A percentile compares a stretch with the other conserved stretches of the same genome.
Conservation (phyloP, 192 early-diverging fungal species). For the Glomus cerebriforme region DNA sequence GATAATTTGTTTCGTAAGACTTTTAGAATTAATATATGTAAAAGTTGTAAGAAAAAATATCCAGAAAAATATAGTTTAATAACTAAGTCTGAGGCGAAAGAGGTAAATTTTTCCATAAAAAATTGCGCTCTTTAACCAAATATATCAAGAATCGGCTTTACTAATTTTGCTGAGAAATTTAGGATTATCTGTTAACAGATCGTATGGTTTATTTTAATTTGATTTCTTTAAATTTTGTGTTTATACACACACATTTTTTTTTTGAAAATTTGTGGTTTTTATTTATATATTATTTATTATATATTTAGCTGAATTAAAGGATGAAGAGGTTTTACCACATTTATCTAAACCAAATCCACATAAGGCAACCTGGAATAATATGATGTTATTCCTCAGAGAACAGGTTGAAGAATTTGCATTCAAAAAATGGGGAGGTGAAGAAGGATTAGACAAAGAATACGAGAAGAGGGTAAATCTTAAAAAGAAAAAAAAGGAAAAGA, state of each 20-base stretch:
- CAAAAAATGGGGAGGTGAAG: slow-evolving; percentile 88
- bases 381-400: slow-evolving; percentile 88
- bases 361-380: slow-evolving; percentile 95
- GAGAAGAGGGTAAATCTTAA: slow-evolving; percentile 77
- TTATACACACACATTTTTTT: background rate
- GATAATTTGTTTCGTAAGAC: slow-evolving; percentile 72
- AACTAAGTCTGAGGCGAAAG: slow-evolving; percentile 94
- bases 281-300: background rate
- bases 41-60: slow-evolving; percentile 66
- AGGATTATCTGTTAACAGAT: slow-evolving; percentile 95
- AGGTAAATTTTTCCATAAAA: slow-evolving; percentile 44
- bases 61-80: slow-evolving; percentile 91
- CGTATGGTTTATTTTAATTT: slow-evolving; percentile 45
- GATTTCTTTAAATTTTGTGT: background rate
- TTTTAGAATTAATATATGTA: slow-evolving; percentile 79
- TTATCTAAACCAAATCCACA: slow-evolving; percentile 94
- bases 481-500: slow-evolving; percentile 78
- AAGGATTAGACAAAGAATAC: slow-evolving; percentile 87
- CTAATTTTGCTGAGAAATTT: background rate
- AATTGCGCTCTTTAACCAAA: background rate
- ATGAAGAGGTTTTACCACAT: slow-evolving; percentile 71
- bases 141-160: background rate
- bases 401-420: slow-evolving; percentile 93
- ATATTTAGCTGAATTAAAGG: slow-evolving; percentile 74
- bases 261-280: background rate